Evolutionary conservation across 2,329 filamentous ascomycete species (phyloP).

Genomic region (Arthrobotrys sinensis): DNA sequence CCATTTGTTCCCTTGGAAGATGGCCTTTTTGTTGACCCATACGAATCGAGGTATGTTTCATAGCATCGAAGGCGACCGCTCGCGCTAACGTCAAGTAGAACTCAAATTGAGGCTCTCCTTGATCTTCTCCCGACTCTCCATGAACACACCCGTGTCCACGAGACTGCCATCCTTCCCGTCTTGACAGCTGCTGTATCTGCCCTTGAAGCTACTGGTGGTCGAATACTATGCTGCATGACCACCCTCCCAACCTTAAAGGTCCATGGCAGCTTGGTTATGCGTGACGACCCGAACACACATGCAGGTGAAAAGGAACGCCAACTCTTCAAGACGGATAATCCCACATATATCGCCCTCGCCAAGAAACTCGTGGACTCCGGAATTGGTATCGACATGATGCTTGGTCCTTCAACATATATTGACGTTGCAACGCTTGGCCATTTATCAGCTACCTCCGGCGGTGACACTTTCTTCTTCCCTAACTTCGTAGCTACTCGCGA

Average conservation of each 20-base stretch:
- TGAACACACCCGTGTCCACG: slow-evolving; percentile 87
- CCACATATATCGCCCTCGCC: slow-evolving; percentile 86
- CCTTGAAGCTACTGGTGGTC: slow-evolving; percentile 88
- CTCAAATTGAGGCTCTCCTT: slow-evolving; percentile 83
- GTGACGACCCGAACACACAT: slow-evolving; percentile 89
- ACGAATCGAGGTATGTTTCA: slow-evolving; percentile 80
- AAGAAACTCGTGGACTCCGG: slow-evolving; percentile 90
- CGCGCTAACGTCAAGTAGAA: slow-evolving; percentile 15
- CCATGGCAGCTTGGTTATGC: slow-evolving; percentile 84
- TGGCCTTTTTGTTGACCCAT: slow-evolving; percentile 93
- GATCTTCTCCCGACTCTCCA: slow-evolving; percentile 88
- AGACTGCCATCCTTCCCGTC: slow-evolving; percentile 87
- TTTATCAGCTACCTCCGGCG: slow-evolving; percentile 88
- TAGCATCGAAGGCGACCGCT: background rate
- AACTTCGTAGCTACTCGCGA: slow-evolving; percentile 94
- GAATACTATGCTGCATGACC: slow-evolving; percentile 88
- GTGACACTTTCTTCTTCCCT: slow-evolving; percentile 95
- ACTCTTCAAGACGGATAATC: slow-evolving; percentile 89
- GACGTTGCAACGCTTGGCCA: slow-evolving; percentile 74
- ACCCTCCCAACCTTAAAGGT: slow-evolving; percentile 88
- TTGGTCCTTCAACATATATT: slow-evolving; percentile 81
- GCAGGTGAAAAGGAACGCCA: slow-evolving; percentile 93
- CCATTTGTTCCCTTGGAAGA: slow-evolving; percentile 94
- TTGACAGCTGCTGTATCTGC: slow-evolving; percentile 88
- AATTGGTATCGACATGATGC: slow-evolving; percentile 92